Conservation (phyloP, 352 stramenopile species). For the Globisporangium viniferum region DNA sequence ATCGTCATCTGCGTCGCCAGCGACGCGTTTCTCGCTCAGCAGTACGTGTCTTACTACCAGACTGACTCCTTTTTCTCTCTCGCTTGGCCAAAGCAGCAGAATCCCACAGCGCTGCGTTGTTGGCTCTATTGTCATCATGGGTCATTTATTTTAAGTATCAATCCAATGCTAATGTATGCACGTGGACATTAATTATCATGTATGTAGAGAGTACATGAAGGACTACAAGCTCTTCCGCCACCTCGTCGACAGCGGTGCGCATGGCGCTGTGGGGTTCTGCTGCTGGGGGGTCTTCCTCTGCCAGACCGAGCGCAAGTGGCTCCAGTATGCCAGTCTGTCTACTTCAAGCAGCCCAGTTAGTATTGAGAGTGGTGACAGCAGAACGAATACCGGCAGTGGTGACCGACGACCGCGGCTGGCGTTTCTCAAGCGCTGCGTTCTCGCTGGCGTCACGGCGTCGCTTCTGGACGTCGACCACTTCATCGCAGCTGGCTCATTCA, state of each 20-base stretch:
- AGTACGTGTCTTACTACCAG: conserved; percentile 27
- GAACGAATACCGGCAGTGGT: neutral
- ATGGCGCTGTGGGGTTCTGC: conserved; percentile 52
- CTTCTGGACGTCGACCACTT: conserved; percentile 76
- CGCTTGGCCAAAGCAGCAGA: too few relatives aligned
- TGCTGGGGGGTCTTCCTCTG: conserved; percentile 64
- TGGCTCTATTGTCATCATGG: neutral
- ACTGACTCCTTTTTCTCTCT: neutral
- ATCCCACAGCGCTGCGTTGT: neutral
- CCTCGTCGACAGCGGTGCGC: conserved; percentile 58
- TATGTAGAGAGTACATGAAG: conserved; percentile 22
- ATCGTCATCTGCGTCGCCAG: conserved; percentile 44
- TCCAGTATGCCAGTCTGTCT: neutral
- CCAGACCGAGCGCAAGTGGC: conserved; percentile 16
- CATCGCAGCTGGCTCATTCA: conserved; percentile 56
- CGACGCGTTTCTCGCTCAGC: conserved; percentile 58
- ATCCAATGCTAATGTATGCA: too few relatives aligned
- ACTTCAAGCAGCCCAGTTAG: conserved; percentile 10
- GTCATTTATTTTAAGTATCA: too few relatives aligned
- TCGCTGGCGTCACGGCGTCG: conserved; percentile 35
- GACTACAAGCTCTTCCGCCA: conserved; percentile 48
- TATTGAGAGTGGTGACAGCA: neutral
- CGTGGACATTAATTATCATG: neutral
- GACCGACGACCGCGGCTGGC: conserved; percentile 15
- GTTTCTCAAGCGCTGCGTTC: conserved; percentile 40